Evolutionary conservation across 2,329 filamentous ascomycete species (phyloP).

Genomic region (Aspergillus candidus): DNA sequence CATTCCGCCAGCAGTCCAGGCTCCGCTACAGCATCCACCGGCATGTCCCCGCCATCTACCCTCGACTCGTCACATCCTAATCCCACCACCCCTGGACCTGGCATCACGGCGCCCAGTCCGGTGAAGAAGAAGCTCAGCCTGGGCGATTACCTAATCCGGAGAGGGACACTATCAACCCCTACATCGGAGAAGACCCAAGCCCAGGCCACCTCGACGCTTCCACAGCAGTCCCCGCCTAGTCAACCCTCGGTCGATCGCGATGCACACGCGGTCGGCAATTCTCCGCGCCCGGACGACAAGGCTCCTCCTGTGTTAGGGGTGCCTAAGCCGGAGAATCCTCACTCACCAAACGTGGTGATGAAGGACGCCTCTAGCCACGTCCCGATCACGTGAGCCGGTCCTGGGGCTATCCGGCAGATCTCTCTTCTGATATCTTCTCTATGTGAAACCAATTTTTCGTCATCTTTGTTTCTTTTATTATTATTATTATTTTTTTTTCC

Average conservation of each 20-base stretch:
- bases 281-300: conserved; percentile 8
- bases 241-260: conserved; percentile 13
- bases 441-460: conserved; percentile 9
- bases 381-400: no score
- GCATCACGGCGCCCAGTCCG: conserved; percentile 40
- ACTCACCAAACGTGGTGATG: conserved; percentile 25
- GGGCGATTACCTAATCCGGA: conserved; percentile 44
- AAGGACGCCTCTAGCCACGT: conserved; percentile 23
- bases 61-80: conserved; percentile 21
- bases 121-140: conserved; percentile 48
- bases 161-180: conserved; percentile 36
- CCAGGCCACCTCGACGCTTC: conserved; percentile 20
- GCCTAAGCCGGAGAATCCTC: conserved; percentile 16
- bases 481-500: conserved; percentile 6
- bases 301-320: conserved; percentile 1
- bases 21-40: conserved; percentile 24
- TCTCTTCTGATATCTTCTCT: conserved; percentile 3
- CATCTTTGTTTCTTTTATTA: conserved; percentile 4
- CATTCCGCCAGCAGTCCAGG: conserved; percentile 24
- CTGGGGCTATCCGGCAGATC: neutral
- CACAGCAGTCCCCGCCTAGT: conserved; percentile 19
- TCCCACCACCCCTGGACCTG: conserved; percentile 21
- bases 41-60: conserved; percentile 22
- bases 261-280: conserved; percentile 9
- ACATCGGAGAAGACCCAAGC: conserved; percentile 36